Evolutionary conservation across 1,139 yeast genomes (phyloP).

Genomic region (Diutina sp.): DNA sequence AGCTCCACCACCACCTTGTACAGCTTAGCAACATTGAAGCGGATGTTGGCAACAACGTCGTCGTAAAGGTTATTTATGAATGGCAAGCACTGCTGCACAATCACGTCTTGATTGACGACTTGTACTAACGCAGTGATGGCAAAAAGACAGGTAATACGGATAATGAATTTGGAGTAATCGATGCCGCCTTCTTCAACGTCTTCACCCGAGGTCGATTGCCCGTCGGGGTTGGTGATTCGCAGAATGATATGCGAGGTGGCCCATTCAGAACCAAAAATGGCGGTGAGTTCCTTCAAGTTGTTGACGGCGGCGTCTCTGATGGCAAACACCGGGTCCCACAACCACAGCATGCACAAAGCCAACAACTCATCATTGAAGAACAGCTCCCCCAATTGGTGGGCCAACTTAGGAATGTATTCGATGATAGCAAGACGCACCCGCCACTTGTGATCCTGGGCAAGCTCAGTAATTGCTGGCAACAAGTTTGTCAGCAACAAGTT

Average conservation of each 20-base stretch:
- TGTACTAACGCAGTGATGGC: constrained; percentile 74
- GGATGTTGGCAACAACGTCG: constrained; percentile 86
- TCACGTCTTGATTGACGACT: constrained; percentile 45
- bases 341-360: constrained; percentile 87
- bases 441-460: constrained; percentile 97
- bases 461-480: constrained; percentile 89
- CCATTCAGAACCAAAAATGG: constrained; percentile 90
- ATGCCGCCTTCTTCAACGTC: constrained; percentile 12
- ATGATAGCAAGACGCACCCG: constrained; percentile 94
- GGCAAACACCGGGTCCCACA: constrained; percentile 96
- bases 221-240: constrained; percentile 36
- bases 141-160: constrained; percentile 82
- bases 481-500: constrained; percentile 75
- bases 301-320: constrained; percentile 93
- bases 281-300: constrained; percentile 68
- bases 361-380: constrained; percentile 90
- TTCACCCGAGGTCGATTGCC: constrained; percentile 7
- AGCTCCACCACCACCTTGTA: constrained; percentile 48
- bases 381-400: constrained; percentile 89
- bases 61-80: constrained; percentile 58
- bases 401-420: constrained; percentile 89
- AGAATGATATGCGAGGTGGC: constrained; percentile 75
- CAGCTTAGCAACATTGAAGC: constrained; percentile 90
- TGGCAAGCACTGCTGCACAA: constrained; percentile 60
- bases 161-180: constrained; percentile 59